Evolutionary conservation across 495 filamentous ascomycete species (phyloP).

Genomic region (Aspergillus heteromorphus): DNA sequence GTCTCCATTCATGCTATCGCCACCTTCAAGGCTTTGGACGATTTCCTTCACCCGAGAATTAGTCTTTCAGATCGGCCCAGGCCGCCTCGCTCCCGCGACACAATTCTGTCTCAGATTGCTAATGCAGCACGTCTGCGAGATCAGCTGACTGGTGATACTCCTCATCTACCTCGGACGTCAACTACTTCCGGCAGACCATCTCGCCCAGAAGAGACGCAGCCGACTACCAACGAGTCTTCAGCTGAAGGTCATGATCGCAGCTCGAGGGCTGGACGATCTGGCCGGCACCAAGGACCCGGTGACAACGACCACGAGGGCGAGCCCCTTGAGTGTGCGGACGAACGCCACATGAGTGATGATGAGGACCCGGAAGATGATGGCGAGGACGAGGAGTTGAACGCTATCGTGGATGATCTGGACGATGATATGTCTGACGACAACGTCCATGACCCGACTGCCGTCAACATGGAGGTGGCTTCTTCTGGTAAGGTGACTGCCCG

Average conservation of each 20-base stretch:
- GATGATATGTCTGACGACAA: slow-evolving; percentile 76
- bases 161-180: slow-evolving; percentile 23
- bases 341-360: slow-evolving; percentile 78
- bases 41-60: slow-evolving; percentile 90
- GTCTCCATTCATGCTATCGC: slow-evolving; percentile 98
- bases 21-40: slow-evolving; percentile 93
- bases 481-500: slow-evolving; percentile 92
- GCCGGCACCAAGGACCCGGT: slow-evolving; percentile 43
- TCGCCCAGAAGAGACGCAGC: slow-evolving; percentile 20
- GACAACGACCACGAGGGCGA: slow-evolving; percentile 48
- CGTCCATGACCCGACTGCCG: slow-evolving; percentile 73
- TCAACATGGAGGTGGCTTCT: slow-evolving; percentile 87
- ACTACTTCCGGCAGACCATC: slow-evolving; percentile 19
- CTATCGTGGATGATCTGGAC: slow-evolving; percentile 85
- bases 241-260: slow-evolving; percentile 20
- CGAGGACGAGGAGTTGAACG: slow-evolving; percentile 66
- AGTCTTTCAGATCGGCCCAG: slow-evolving; percentile 76
- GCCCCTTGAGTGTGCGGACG: slow-evolving; percentile 89
- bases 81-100: slow-evolving; percentile 59
- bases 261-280: slow-evolving; percentile 47
- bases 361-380: slow-evolving; percentile 61
- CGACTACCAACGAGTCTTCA: slow-evolving; percentile 27
- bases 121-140: slow-evolving; percentile 58
- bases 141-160: slow-evolving; percentile 32
- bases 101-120: slow-evolving; percentile 69